Evolutionary conservation across 1,284 basidiomycete genomes (phyloP), one percentile per base, ranked within the genome.

Genomic region (Cutaneotrichosporon curvatum): DNA sequence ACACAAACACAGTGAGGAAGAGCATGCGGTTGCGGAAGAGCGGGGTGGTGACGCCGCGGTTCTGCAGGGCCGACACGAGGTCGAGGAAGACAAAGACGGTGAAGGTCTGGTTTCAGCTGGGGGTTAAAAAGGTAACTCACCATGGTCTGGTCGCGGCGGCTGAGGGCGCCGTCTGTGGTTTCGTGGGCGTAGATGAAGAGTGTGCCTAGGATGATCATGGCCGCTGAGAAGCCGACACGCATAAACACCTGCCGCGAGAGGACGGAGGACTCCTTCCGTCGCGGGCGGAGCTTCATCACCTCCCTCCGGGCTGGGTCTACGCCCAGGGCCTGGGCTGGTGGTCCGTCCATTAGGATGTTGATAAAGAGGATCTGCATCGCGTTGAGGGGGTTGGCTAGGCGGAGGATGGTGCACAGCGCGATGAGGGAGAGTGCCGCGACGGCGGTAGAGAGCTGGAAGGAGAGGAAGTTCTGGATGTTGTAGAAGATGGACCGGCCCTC

Each of bases 301-400:
- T 84, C 84, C 18, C 81, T 81, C 66, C 95, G 87, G 19, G 94
- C 87, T 9, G 94, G 94, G 72, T 98, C 94, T 5, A 98, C 94
- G 41, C 94, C 94, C 37, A 98, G 78, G 40, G 87, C 90, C 71
- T 96, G 92, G 65, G 87, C 90, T 2, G 92, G 92, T 14, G 92
- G 92, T 82, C 91, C 94, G 61, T 97, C 92, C 92, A 96, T 96
- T 43, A 97, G 79, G 65, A 97, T 96, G 72, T 97, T 97, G 69
- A 97, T 96, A 70, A 96, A 97, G 20, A 98, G 75, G 60, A 98
- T 97, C 71, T 97, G 92, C 91, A 97, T 97, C 3, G 94, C 84
- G 66, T 98, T 98, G 55, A 98, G 77, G 14, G 92, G 94, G 63
- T 94, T 91, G 59, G 82, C 84, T 40, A 96, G 75, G 15, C 85